These are phyloP conservation scores for Cyanodermella asteris DNA, from an alignment of 2,329 filamentous ascomycete species.

Conservation along the genomic window DNA sequence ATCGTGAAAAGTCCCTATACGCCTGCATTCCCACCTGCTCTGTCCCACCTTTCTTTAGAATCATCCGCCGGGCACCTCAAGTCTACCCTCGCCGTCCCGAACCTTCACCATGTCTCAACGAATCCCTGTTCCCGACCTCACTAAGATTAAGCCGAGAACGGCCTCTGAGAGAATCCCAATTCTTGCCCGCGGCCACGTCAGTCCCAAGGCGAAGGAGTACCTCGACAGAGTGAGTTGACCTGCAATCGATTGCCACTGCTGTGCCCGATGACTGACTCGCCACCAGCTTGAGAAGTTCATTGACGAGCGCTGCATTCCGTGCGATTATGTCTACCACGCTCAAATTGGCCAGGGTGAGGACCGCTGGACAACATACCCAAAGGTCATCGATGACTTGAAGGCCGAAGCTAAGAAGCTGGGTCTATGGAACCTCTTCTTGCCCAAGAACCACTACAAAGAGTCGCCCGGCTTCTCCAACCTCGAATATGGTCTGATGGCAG, in stretches of 20 bases:
- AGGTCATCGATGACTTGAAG: conserved; percentile 77
- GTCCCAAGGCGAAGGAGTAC: conserved; percentile 63
- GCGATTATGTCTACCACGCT: conserved; percentile 59
- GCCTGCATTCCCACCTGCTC: no score
- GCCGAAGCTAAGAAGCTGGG: conserved; percentile 59
- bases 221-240: conserved; percentile 41
- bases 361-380: conserved; percentile 62
- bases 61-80: no score
- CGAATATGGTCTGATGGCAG: conserved; percentile 95
- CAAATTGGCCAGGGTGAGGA: conserved; percentile 55
- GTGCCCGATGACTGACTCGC: not conserved
- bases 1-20: no score
- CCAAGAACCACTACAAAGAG: conserved; percentile 85
- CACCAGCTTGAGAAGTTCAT: conserved; percentile 79
- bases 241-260: not conserved
- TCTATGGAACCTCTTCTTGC: conserved; percentile 96
- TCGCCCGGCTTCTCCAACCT: conserved; percentile 87
- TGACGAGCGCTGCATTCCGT: conserved; percentile 79
- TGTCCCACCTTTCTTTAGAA: no score
- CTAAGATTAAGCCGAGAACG: conserved; percentile 6
- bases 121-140: no score
- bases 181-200: conserved; percentile 44
- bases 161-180: conserved; percentile 26
- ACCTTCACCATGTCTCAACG: no score
- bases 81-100: no score